Evolutionary conservation across 192 early-diverging fungal genomes (phyloP).

Genomic region (Gryganskiella cystojenkinii): DNA sequence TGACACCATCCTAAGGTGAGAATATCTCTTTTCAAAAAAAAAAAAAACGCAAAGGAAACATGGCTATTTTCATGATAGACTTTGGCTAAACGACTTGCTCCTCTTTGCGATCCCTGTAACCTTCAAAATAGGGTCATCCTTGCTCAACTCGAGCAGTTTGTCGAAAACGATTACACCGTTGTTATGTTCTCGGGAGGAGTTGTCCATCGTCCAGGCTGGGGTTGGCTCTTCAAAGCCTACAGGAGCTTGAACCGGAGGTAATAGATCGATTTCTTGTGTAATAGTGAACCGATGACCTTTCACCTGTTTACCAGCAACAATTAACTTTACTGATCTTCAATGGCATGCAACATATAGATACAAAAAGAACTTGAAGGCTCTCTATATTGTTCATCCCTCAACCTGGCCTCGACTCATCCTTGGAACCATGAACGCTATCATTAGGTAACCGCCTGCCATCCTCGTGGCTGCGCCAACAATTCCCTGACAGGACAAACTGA

Average conservation of each 20-base stretch:
- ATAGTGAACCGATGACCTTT: too few species aligned
- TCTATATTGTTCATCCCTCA: slow-evolving; percentile 94
- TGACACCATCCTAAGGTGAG: slow-evolving; percentile 82
- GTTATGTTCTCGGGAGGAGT: slow-evolving; percentile 87
- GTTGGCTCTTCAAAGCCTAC: slow-evolving; percentile 91
- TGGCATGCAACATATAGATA: slow-evolving; percentile 52
- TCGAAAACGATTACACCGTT: slow-evolving; percentile 91
- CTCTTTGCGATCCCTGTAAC: too few species aligned
- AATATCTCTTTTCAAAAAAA: slow-evolving; percentile 29
- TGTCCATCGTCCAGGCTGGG: slow-evolving; percentile 80
- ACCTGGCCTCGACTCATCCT: slow-evolving; percentile 85
- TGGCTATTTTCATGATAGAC: slow-evolving; percentile 11
- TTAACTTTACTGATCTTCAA: too few species aligned
- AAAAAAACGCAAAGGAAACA: too few species aligned
- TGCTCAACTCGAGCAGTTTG: slow-evolving; percentile 79
- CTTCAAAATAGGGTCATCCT: slow-evolving; percentile 66
- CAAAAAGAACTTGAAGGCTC: slow-evolving; percentile 94
- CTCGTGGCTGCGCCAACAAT: too few species aligned
- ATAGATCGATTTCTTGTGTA: too few species aligned
- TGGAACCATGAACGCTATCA: slow-evolving; percentile 85
- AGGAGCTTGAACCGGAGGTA: slow-evolving; percentile 82
- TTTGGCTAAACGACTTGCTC: background rate
- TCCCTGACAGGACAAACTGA: too few species aligned
- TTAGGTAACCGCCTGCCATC: slow-evolving; percentile 69
- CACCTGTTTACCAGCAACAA: too few species aligned